Evolutionary conservation across 768 basidiomycete species (phyloP).

Genomic region (Xerocomellus chrysenteron): DNA sequence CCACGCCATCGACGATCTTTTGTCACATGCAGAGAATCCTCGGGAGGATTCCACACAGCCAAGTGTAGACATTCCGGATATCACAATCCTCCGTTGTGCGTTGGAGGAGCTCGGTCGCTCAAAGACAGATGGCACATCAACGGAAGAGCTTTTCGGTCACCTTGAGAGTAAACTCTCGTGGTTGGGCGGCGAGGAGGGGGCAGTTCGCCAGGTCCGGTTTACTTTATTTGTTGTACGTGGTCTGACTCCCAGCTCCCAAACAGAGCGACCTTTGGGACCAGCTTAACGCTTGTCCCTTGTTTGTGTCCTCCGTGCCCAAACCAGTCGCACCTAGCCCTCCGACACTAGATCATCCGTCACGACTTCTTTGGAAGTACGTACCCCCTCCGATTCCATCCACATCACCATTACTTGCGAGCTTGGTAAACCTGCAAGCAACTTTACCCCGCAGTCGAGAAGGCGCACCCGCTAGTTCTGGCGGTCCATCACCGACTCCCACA

Average conservation of each 20-base stretch:
- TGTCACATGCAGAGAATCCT: slow-evolving; percentile 13
- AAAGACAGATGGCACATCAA: slow-evolving; percentile 43
- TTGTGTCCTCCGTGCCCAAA: slow-evolving; percentile 37
- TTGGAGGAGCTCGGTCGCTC: slow-evolving; percentile 47
- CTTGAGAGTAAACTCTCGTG: slow-evolving; percentile 60
- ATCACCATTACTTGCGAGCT: slow-evolving; percentile 28
- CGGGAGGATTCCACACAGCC: slow-evolving; percentile 15
- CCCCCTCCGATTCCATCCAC: slow-evolving; percentile 28
- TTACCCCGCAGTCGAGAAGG: slow-evolving; percentile 21
- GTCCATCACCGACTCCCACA: slow-evolving; percentile 7
- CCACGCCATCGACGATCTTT: slow-evolving; percentile 43
- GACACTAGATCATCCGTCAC: slow-evolving; percentile 21
- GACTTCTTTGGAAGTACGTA: slow-evolving; percentile 40
- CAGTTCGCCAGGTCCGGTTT: slow-evolving; percentile 51
- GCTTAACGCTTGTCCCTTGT: slow-evolving; percentile 49
- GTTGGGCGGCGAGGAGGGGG: slow-evolving; percentile 52
- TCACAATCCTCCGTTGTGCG: slow-evolving; percentile 64
- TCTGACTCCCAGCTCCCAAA: slow-evolving; percentile 1
- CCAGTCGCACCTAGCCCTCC: not conserved
- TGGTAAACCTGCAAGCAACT: slow-evolving; percentile 19
- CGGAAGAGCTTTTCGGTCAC: slow-evolving; percentile 58
- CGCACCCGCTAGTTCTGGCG: slow-evolving; percentile 10
- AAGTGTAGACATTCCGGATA: slow-evolving; percentile 39
- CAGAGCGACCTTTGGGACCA: slow-evolving; percentile 61
- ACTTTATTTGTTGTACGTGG: not conserved